Base-by-base conservation (phyloP, 2,329 filamentous ascomycete genomes). In the Emmonsiellopsis sp. region DNA sequence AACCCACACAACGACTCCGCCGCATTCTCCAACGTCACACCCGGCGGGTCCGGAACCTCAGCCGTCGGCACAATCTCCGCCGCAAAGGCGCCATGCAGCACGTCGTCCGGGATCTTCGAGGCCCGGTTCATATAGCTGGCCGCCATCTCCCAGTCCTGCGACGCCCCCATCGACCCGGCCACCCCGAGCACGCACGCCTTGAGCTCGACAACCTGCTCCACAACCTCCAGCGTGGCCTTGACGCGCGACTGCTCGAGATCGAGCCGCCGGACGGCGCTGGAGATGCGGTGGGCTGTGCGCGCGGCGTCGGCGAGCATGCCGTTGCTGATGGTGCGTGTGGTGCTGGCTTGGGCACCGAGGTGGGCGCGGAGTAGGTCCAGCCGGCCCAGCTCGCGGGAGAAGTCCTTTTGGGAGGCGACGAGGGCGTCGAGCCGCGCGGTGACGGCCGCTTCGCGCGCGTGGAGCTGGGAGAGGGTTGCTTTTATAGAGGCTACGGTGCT, bases 61-160 rank as follows among this genome's bases (percentile, higher is more conserved):
- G 94, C 88, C 1, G 89, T 97, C 0, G 93, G 93, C 7, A 98
- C 93, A 66, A 95, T 92, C 59, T 89, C 83, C 37, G 91, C 86
- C 0, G 93, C 92, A 67, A 98, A 98, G 13, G 83, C 81, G 30
- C 93, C 89, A 60, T 86, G 80, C 50, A 91, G 79, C 50, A 98
- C 92, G 1, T 86, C 78, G 50, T 84, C 79, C 0, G 92, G 91
- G 10, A 98, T 84, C 60, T 86, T 84, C 56, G 84, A 84, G 6
- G 93, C 91, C 44, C 92, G 82, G 58, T 87, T 83, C 55, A 98
- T 79, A 69, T 97, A 97, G 46, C 81, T 87, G 1, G 93, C 93
- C 3, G 93, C 93, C 2, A 89, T 93, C 71, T 98, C 93, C 93
- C 93, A 98, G 73, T 98, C 93, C 70, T 98, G 93, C 42, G 93